Base-by-base conservation (phyloP, 2,329 filamentous ascomycete genomes). In the Aquanectria penicillioides region DNA sequence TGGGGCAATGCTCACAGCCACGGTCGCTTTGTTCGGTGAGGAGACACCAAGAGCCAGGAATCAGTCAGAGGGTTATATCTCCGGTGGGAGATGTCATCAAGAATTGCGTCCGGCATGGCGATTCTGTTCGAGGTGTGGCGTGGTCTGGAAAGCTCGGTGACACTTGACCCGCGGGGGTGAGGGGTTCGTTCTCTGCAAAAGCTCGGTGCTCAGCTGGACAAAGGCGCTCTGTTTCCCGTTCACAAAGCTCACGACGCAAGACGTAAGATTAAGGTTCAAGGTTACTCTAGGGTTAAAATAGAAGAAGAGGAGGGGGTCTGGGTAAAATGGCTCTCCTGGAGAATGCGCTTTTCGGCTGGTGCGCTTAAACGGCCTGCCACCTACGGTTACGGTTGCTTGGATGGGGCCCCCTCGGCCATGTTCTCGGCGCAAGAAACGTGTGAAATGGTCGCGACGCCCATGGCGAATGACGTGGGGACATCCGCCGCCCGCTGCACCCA, bases 71-170 rank as follows among this genome's bases (percentile, higher is more conserved):
- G 92, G 75, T 99, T 99, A 77, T 91, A 98, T 74, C 95, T 90
- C 70, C 95, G 86, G 75, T 99, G 95, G 36, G 95, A 97, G 71
- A 99, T 98, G 76, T 99, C 94, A 81, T 98, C 89, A 47, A 99
- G 88, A 46, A 94, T 88, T 64, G 87, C 83, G 72, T 91, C 89
- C 8, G 87, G 85, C 90, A 93, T 94, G 41, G 62, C 78, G 66
- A 41, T 47, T 36, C 53, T 29, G 22, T 22, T 28, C 23, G 36
- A 41, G 46, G 33, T 17, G 48, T 59, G 62, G 62, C 54, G 65
- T 68, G 56, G 60, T 44, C 6, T 44, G 36, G 34, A 37, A 8
- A 11, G 29, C 7, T 25, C 12, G 13, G 26, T 44, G 37, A 50
- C 38, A 61, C 37, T 20, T 34, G 26, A 56, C 40, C 26, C 15